Conservation (phyloP, 345 rosid species). For the Eucalyptus regnans region DNA sequence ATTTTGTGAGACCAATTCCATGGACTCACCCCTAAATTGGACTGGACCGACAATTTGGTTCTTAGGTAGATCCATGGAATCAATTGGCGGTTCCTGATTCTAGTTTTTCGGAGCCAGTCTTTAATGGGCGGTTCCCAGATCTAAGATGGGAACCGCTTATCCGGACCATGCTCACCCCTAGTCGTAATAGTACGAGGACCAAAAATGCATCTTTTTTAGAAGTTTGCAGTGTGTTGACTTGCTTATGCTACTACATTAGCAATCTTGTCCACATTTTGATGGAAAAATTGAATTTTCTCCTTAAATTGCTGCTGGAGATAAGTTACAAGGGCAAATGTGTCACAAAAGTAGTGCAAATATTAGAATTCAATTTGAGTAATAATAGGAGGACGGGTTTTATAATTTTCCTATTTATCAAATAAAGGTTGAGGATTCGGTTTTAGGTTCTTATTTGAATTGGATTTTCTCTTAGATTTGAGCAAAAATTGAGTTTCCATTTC, state of each 20-base stretch:
- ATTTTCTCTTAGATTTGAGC: neutral
- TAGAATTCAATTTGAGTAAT: neutral
- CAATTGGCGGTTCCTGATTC: accelerated
- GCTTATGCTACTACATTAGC: neutral
- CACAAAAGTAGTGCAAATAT: neutral
- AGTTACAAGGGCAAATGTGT: neutral
- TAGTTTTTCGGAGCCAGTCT: too few relatives aligned
- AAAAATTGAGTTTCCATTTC: neutral
- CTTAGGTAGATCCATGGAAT: too few relatives aligned
- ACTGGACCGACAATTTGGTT: accelerated
- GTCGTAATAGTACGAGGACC: neutral
- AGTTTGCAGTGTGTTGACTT: neutral
- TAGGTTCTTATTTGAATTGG: neutral
- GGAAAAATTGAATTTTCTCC: neutral
- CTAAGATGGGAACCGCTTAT: too few relatives aligned
- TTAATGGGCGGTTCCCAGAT: too few relatives aligned
- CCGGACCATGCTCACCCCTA: neutral
- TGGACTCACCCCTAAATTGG: too few relatives aligned
- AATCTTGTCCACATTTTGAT: neutral
- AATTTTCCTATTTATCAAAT: too few relatives aligned
- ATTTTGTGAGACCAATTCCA: too few relatives aligned
- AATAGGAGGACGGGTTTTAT: neutral
- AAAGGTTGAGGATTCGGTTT: neutral
- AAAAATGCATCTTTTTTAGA: neutral
- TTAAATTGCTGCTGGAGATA: neutral